A percentile compares a stretch with the other conserved stretches of the same genome.
These are phyloP conservation scores for Phytophthora ohioensis DNA, from an alignment of 352 stramenopile genomes.

Conservation along the genomic window DNA sequence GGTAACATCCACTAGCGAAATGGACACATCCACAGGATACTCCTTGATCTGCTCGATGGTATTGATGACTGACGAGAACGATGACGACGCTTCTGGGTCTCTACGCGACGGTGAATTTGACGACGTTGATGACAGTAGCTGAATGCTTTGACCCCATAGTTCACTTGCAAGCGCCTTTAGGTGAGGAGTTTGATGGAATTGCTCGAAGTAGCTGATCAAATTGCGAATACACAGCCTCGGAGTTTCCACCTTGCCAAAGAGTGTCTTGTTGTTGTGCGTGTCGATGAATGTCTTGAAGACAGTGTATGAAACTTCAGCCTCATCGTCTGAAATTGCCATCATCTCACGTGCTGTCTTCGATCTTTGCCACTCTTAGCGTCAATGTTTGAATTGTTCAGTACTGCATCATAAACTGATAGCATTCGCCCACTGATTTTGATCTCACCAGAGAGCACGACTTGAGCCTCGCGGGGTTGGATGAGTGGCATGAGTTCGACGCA, in stretches of 20 bases:
- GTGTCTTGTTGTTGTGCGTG: conserved; percentile 55
- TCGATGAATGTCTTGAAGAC: conserved; percentile 69
- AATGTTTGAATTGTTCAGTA: conserved; percentile 40
- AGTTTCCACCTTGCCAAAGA: conserved; percentile 53
- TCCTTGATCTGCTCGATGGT: conserved; percentile 70
- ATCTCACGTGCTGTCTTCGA: conserved; percentile 53
- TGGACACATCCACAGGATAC: conserved; percentile 74
- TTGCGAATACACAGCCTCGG: conserved; percentile 67
- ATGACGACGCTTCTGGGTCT: conserved; percentile 9
- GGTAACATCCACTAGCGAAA: conserved; percentile 72
- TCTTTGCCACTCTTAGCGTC: conserved; percentile 32
- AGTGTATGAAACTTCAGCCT: conserved; percentile 52
- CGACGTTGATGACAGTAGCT: conserved; percentile 51
- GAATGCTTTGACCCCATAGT: conserved; percentile 66
- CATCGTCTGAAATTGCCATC: conserved; percentile 57
- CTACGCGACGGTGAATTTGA: conserved; percentile 32
- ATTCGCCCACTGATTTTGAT: conserved; percentile 69
- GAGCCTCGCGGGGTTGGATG: conserved; percentile 60
- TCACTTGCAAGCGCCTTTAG: conserved; percentile 53
- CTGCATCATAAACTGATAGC: conserved; percentile 65
- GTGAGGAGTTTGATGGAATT: conserved; percentile 59
- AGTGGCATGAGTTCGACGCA: conserved; percentile 70
- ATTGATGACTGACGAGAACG: conserved; percentile 45
- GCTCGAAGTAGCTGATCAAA: conserved; percentile 71
- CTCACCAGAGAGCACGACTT: conserved; percentile 65